These are phyloP conservation scores for Stephanodiscus triporus DNA, from an alignment of 108 stramenopile genomes.

Conservation along the genomic window DNA sequence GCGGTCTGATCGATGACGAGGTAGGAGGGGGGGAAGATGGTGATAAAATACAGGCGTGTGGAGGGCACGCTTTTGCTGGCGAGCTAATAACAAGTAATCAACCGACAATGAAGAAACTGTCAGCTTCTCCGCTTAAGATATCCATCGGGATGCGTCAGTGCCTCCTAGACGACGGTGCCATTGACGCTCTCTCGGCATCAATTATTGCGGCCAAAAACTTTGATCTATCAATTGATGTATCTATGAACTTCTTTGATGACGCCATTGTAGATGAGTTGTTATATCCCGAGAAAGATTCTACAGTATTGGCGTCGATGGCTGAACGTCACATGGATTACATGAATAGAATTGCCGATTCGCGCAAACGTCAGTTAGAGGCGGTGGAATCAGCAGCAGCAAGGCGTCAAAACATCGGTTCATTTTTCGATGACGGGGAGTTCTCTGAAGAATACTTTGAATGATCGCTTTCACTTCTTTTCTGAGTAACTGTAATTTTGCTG, in stretches of 20 bases:
- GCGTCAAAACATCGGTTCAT: conserved; percentile 1
- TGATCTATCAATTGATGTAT: conserved; percentile 57
- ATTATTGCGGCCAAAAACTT: conserved; percentile 41
- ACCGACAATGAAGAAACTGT: not conserved
- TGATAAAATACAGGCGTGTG: conserved; percentile 58
- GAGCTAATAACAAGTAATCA: conserved; percentile 24
- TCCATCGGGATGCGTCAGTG: conserved; percentile 67
- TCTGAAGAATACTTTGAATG: conserved; percentile 16
- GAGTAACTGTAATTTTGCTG: not conserved
- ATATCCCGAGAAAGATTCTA: conserved; percentile 35
- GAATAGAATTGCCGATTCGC: conserved; percentile 57
- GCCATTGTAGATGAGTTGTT: conserved; percentile 59
- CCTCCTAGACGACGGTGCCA: conserved; percentile 66
- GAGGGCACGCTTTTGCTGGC: conserved; percentile 51
- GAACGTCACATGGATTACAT: conserved; percentile 62
- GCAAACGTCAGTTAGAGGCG: conserved; percentile 57
- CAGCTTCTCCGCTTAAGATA: not conserved
- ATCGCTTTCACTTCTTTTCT: conserved; percentile 19
- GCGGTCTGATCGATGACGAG: conserved; percentile 44
- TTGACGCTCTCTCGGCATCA: conserved; percentile 76
- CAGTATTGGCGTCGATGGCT: conserved; percentile 59
- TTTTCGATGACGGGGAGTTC: conserved; percentile 22
- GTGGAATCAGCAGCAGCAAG: conserved; percentile 28
- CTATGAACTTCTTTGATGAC: conserved; percentile 75
- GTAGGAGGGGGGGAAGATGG: conserved; percentile 12